A percentile compares a stretch with the other conserved stretches of the same genome.
Conservation (phyloP, 306 rosid genomes). For the Acacia melanoxylon region DNA sequence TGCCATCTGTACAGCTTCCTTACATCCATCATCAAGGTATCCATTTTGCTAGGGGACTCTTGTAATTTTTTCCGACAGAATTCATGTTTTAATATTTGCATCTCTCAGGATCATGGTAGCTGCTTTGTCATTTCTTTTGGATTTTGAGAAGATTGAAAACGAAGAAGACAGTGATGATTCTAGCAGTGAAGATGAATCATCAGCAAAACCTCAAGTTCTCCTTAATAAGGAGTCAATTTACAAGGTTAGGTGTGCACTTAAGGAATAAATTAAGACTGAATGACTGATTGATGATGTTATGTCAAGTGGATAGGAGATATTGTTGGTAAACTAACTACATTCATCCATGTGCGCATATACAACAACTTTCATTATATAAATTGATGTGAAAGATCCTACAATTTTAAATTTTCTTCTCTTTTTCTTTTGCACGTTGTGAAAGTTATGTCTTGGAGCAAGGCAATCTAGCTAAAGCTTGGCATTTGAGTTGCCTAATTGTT, state of each 20-base stretch:
- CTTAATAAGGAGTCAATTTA: slow-evolving; percentile 67
- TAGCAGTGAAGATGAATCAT: slow-evolving; percentile 58
- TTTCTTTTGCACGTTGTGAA: neutral
- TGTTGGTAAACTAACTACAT: neutral
- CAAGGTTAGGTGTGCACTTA: slow-evolving; percentile 54
- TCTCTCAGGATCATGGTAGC: slow-evolving; percentile 85
- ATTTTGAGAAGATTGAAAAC: slow-evolving; percentile 81
- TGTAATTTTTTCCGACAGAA: neutral
- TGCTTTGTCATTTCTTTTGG: slow-evolving; percentile 70
- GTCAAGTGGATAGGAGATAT: slow-evolving; percentile 8
- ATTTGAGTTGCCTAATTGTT: neutral
- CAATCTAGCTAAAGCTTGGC: slow-evolving; percentile 12
- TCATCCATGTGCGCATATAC: neutral
- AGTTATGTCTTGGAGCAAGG: slow-evolving; percentile 1
- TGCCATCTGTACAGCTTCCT: slow-evolving; percentile 79
- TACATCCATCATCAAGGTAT: slow-evolving; percentile 82
- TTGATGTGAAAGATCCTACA: slow-evolving; percentile 1
- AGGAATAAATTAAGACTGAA: neutral
- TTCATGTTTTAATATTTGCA: slow-evolving; percentile 13
- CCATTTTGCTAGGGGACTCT: slow-evolving; percentile 1
- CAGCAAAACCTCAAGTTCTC: slow-evolving; percentile 54
- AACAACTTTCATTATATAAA: neutral
- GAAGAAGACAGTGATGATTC: slow-evolving; percentile 72
- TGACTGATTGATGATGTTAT: neutral
- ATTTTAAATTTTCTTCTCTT: neutral